These are phyloP conservation scores for Krasilnikovozyma curviuscula DNA, from an alignment of 768 basidiomycete species.

Conservation along the genomic window DNA sequence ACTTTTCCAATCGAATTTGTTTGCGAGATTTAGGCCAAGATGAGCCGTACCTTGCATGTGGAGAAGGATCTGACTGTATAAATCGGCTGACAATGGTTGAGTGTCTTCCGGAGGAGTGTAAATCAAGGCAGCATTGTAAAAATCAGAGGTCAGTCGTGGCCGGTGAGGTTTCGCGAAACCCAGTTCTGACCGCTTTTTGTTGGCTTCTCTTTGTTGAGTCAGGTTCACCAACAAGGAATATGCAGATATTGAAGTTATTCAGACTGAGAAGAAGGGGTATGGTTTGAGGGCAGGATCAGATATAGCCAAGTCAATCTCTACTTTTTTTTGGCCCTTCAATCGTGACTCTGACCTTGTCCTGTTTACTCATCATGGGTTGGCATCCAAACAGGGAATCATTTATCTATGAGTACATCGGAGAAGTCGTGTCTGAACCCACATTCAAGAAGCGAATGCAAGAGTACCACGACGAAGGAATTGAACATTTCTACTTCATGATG, in stretches of 20 bases:
- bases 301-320: conserved; percentile 27
- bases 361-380: not conserved
- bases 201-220: not conserved
- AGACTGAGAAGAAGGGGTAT: conserved; percentile 89
- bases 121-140: conserved; percentile 57
- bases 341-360: not conserved
- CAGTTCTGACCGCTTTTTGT: not conserved
- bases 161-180: not conserved
- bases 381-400: conserved; percentile 49
- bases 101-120: conserved; percentile 76
- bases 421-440: conserved; percentile 67
- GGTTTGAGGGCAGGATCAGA: conserved; percentile 55
- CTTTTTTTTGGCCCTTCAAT: not conserved
- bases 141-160: conserved; percentile 61
- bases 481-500: conserved; percentile 99
- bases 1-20: not conserved
- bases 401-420: conserved; percentile 95
- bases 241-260: conserved; percentile 67
- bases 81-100: conserved; percentile 94
- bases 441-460: conserved; percentile 88
- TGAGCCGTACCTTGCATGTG: conserved; percentile 51
- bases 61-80: conserved; percentile 78
- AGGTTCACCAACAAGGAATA: conserved; percentile 81
- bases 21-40: conserved; percentile 34
- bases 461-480: conserved; percentile 79